Base-by-base conservation (phyloP, 176 grass and related monocot species). In the Dendrocalamus sinicus region DNA sequence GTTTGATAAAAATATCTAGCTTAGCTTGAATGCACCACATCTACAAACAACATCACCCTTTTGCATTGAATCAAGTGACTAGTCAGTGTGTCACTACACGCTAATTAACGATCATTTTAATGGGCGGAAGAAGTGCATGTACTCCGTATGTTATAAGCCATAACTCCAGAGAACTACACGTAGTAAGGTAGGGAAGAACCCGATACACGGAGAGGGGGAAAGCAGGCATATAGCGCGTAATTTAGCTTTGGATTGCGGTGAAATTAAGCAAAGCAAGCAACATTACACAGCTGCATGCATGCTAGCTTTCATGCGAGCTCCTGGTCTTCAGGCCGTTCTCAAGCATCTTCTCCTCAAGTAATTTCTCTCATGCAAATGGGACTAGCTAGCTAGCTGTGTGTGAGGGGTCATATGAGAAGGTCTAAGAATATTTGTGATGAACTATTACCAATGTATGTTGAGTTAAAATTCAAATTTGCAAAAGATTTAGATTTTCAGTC, bases 271-370 rank as follows among this genome's bases (percentile, higher is more conserved):
- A 85, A 26, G n/a, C 43, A 41, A n/a, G 51, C 43, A 58, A 72
- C 10, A 57, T 15, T 6, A 53, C 24, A 74, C 72, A 70, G 66
- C 66, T 70, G 37, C 80, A 82, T 71, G 67, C n/a, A 44, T 45
- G 35, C 26, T 54, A 8, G 48, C 53, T 73, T 60, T 48, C 20
- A 20, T 23, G 39, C 23, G 67, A 60, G 10, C 44, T 66, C 55
- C 89, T 55, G 89, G 89, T 87, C 80, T 91, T 91, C 75, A 52
- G 89, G 75, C 89, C 61, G 68, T 79, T 91, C 80, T 87, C 80
- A 85, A 83, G 85, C 75, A 37, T 87, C 75, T 68, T 84, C 80
- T 84, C 84, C 61, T 91, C 60, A 87, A 84, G 17, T 43, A 46
- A 68, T 48, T 69, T 28, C 2, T 60, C 43, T 45, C 15, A 77